Base-by-base conservation (phyloP, 2,329 filamentous ascomycete species). In the Curvularia spicifera region DNA sequence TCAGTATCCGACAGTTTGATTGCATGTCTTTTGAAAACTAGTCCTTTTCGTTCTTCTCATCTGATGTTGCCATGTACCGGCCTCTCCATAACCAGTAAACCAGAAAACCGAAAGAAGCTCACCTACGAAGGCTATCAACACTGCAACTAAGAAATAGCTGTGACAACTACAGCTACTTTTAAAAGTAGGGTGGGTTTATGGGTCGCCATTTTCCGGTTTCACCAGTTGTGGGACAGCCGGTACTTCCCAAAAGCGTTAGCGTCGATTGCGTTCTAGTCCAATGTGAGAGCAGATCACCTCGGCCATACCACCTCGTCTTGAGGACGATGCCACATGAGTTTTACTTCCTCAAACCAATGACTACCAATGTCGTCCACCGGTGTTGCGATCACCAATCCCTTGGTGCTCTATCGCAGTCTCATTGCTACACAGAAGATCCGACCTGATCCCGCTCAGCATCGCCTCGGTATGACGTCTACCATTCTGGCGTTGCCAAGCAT, bases 331-430 rank as follows among this genome's bases (percentile, higher is more conserved):
- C 45, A 55, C 45, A 55, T 53, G 52, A 49, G 48, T 51, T 53
- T 35, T 35, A 40, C 50, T 47, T 53, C 48, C 35, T 40, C 22
- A 53, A 52, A 57, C 57, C 56, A 64, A 75, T 76, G 74, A 69
- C 66, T 71, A 66, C 65, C 57, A 71, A 71, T 75, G 71, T 48
- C 59, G 52, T 62, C 63, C 57, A 76, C 74, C 18, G 75, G 78
- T 50, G 72, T 83, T 51, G 73, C 81, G 24, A 83, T 83, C 67
- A 83, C 81, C 40, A 92, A 93, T 70, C 91, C 90, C 3, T 79
- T 93, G 60, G 85, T 93, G 60, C 87, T 92, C 62, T 94, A 94
- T 75, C 85, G 89, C 57, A 84, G 89, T 22, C 80, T 93, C 13
- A 75, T 94, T 35, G 85, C 88, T 6, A 88, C 87, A 4, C 86